phyloP scores from a whole-genome alignment of 495 filamentous ascomycete genomes.

The Aspergillus funiculosus region DNA sequence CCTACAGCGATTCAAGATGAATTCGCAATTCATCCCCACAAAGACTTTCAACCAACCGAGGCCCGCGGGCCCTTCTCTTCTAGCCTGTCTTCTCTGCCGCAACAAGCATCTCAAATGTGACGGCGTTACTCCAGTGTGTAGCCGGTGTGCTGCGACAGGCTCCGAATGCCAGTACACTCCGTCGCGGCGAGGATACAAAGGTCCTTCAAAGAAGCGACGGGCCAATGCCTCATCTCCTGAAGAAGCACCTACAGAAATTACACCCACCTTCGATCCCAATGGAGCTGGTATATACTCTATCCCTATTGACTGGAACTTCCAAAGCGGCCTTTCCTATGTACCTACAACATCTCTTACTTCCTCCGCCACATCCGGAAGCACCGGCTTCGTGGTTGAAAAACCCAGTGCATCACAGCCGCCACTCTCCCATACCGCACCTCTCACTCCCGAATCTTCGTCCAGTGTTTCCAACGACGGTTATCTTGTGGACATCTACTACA shows the following conservation, averaged over 20 bases:
- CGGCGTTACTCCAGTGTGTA: constrained; percentile 37
- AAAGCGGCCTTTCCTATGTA: constrained; percentile 20
- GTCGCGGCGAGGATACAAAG: constrained; percentile 45
- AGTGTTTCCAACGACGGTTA: constrained; percentile 36
- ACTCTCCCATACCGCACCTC: constrained; percentile 22
- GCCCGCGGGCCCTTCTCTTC: constrained; percentile 35
- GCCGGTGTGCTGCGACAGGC: constrained; percentile 33
- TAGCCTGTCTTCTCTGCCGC: constrained; percentile 55
- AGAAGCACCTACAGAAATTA: constrained; percentile 21
- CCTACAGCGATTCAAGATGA: constrained; percentile 15
- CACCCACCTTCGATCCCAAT: constrained; percentile 17
- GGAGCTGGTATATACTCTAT: constrained; percentile 19
- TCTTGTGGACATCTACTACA: constrained; percentile 43
- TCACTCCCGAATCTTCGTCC: constrained; percentile 41
- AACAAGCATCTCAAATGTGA: constrained; percentile 55
- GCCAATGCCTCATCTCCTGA: constrained; percentile 35
- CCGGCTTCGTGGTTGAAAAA: constrained; percentile 22
- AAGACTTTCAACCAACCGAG: constrained; percentile 12
- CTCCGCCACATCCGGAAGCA: constrained; percentile 21
- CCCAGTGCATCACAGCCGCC: constrained; percentile 17
- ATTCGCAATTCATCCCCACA: constrained; percentile 16
- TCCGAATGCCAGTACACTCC: constrained; percentile 41
- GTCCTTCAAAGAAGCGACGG: constrained; percentile 43
- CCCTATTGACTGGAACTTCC: constrained; percentile 31
- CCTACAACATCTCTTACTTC: constrained; percentile 22